These are phyloP conservation scores for Venturia oleaginea DNA, from an alignment of 2,329 filamentous ascomycete genomes.

Conservation along the genomic window DNA sequence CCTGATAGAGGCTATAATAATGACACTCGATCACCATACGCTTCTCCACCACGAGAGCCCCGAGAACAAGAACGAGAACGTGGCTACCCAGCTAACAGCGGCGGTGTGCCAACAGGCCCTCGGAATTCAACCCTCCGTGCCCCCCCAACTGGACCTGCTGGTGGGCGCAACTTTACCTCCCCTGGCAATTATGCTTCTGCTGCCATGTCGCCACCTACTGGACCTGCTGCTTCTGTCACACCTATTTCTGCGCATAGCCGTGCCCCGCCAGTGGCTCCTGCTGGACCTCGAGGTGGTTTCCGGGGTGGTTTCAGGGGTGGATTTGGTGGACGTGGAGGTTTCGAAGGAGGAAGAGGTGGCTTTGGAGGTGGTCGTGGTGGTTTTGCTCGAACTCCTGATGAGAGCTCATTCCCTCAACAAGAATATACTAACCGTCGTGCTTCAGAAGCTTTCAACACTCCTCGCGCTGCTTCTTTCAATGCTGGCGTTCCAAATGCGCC, in stretches of 20 bases:
- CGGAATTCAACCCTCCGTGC: constrained; percentile 29
- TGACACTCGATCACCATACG: constrained; percentile 14
- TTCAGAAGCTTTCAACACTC: constrained; percentile 11
- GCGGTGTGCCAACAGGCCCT: constrained; percentile 28
- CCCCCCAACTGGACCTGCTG: constrained; percentile 31
- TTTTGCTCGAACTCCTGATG: constrained; percentile 1
- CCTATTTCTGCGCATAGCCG: constrained; percentile 20
- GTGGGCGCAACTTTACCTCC: constrained; percentile 27
- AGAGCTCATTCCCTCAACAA: not conserved
- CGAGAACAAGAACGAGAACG: constrained; percentile 19
- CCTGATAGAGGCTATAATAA: not conserved
- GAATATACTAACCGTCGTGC: constrained; percentile 3
- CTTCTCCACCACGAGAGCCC: constrained; percentile 13
- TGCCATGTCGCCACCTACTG: constrained; percentile 31
- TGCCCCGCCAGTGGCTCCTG: constrained; percentile 31
- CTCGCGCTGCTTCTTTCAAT: not conserved
- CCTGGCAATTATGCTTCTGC: constrained; percentile 30
- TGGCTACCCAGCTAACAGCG: constrained; percentile 19
- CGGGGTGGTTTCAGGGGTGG: constrained; percentile 24
- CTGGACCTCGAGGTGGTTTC: constrained; percentile 26
- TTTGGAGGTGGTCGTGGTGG: constrained; percentile 1
- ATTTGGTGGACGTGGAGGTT: constrained; percentile 9
- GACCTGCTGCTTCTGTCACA: constrained; percentile 23
- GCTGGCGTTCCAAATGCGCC: constrained; percentile 2
- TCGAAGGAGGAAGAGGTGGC: constrained; percentile 3